Evolutionary conservation across 2,329 filamentous ascomycete genomes (phyloP).

Genomic region (Botryotinia narcissicola): DNA sequence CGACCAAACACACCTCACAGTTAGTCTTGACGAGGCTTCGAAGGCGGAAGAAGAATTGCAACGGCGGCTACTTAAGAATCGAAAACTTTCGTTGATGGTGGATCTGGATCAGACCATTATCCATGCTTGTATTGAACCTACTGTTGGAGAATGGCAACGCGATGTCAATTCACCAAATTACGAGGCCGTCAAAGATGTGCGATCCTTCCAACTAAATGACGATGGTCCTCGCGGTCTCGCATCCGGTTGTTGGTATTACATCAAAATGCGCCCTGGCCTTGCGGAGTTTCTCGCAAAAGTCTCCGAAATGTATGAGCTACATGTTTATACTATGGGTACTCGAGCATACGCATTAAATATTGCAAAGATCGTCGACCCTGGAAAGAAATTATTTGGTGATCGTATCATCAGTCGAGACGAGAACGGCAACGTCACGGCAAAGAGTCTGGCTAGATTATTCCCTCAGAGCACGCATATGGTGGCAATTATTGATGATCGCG

Average conservation of each 20-base stretch:
- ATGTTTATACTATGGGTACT: conserved; percentile 99
- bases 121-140: conserved; percentile 95
- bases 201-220: conserved; percentile 83
- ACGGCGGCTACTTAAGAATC: conserved; percentile 71
- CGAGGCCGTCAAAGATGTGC: conserved; percentile 83
- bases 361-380: conserved; percentile 87
- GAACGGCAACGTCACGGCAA: conserved; percentile 87
- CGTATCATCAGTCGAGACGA: conserved; percentile 95
- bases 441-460: conserved; percentile 87
- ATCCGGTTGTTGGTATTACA: conserved; percentile 90
- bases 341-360: conserved; percentile 93
- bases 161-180: conserved; percentile 89
- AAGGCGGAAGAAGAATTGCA: conserved; percentile 85
- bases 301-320: conserved; percentile 82
- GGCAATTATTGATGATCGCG: conserved; percentile 95
- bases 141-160: conserved; percentile 90
- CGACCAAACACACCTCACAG: conserved; percentile 81
- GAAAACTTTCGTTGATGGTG: conserved; percentile 89
- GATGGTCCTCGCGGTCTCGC: conserved; percentile 70
- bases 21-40: conserved; percentile 78
- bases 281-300: conserved; percentile 76
- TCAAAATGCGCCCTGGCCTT: conserved; percentile 91
- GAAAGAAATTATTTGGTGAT: conserved; percentile 86
- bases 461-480: conserved; percentile 99
- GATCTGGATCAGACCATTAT: conserved; percentile 99